Percentiles rank a stretch among this genome's conserved stretches.
Evolutionary conservation across 768 basidiomycete species (phyloP).

Genomic region (Tricholoma terreum): DNA sequence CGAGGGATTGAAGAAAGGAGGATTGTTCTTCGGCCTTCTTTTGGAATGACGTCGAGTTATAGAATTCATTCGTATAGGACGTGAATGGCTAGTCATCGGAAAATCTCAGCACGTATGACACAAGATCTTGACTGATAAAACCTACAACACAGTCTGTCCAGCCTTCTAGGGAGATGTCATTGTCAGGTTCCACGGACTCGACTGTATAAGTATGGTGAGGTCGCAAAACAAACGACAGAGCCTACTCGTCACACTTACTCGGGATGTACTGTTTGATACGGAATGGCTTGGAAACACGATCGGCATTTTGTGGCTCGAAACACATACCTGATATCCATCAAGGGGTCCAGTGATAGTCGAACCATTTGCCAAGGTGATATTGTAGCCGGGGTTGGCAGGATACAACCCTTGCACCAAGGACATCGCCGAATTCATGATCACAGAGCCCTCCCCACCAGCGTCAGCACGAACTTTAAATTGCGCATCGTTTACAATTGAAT

Average conservation of each 20-base stretch:
- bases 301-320: background rate
- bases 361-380: conserved; percentile 63
- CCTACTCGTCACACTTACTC: conserved; percentile 25
- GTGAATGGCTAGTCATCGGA: conserved; percentile 39
- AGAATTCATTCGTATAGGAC: conserved; percentile 46
- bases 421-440: conserved; percentile 63
- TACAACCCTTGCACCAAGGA: conserved; percentile 70
- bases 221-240: background rate
- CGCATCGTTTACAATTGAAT: conserved; percentile 30
- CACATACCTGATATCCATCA: conserved; percentile 55
- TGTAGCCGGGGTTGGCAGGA: conserved; percentile 46
- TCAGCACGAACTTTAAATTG: conserved; percentile 56
- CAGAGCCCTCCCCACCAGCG: conserved; percentile 63
- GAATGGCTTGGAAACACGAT: background rate
- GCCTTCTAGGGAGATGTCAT: conserved; percentile 65
- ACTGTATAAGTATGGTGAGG: conserved; percentile 31
- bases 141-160: conserved; percentile 58
- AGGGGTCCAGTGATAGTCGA: conserved; percentile 56
- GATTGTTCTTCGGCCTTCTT: conserved; percentile 42
- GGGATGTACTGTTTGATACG: conserved; percentile 29
- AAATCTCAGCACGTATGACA: background rate
- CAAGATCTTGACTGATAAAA: conserved; percentile 3
- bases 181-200: conserved; percentile 58
- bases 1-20: conserved; percentile 46
- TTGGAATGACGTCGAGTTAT: conserved; percentile 50